Conservation (phyloP, 805 yeast genomes). For the Ogataea haglerorum region DNA sequence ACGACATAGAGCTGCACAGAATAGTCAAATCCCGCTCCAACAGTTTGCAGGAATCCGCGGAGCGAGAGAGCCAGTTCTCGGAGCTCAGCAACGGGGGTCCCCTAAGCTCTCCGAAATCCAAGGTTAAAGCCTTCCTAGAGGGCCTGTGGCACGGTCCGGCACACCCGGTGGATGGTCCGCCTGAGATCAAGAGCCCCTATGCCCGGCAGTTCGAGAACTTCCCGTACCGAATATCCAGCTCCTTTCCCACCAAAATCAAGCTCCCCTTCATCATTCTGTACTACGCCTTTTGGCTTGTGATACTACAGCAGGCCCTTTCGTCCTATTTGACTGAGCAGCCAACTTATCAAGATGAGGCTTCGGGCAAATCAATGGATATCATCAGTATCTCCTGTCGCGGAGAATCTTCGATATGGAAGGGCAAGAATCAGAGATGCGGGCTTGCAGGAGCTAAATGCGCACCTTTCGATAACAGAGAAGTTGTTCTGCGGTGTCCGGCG, state of each 20-base stretch:
- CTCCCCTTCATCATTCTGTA: constrained; percentile 36
- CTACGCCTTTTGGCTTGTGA: constrained; percentile 44
- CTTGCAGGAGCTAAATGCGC: constrained; percentile 59
- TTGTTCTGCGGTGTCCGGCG: constrained; percentile 79
- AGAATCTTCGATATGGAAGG: constrained; percentile 59
- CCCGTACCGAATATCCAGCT: constrained; percentile 37
- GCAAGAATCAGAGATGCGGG: constrained; percentile 77
- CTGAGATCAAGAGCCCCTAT: constrained; percentile 32
- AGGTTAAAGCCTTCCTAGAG: constrained; percentile 7
- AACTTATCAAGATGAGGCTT: constrained; percentile 17
- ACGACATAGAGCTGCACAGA: constrained; percentile 7
- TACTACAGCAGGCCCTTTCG: constrained; percentile 36
- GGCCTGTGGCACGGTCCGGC: constrained; percentile 57
- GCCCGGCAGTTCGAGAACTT: constrained; percentile 37
- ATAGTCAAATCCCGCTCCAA: constrained; percentile 5
- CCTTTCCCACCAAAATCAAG: constrained; percentile 29
- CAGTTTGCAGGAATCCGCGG: constrained; percentile 7
- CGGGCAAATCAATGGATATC: constrained; percentile 26
- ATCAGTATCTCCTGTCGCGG: constrained; percentile 48
- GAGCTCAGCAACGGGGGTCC: not conserved
- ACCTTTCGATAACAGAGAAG: constrained; percentile 41
- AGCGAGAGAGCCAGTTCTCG: constrained; percentile 4
- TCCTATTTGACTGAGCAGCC: constrained; percentile 49
- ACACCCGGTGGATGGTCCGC: constrained; percentile 45
- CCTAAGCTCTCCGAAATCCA: not conserved